Base-by-base conservation (phyloP, 768 basidiomycete species). In the Russula sp. region DNA sequence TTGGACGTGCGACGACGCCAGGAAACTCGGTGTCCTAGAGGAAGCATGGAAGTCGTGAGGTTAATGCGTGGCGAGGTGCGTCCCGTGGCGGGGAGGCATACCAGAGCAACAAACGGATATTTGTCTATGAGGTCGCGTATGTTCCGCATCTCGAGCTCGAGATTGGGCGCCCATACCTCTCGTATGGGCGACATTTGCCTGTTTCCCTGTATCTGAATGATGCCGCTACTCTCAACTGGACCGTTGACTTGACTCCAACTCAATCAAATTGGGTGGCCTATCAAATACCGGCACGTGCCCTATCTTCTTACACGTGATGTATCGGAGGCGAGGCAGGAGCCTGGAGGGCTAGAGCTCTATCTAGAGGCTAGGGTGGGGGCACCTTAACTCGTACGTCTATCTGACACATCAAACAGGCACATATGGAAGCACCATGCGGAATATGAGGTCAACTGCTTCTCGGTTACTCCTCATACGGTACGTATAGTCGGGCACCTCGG, bases 1-100 rank as follows among this genome's bases (percentile, higher is more conserved):
- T 96, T 2, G 97, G 97, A 20, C 97, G 84, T 3, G 96, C 97
- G 59, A 99, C 97, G 48, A 98, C 94, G 9, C 97, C 97, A 39
- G 97, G 97, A 74, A 98, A 98, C 73, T 99, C 97, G 57, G 97
- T 98, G 74, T 99, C 96, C 96, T 98, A 74, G 39, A 58, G 47
- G 66, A 66, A 63, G 65, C 55, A 65, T 73, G 59, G 66, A 71
- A 71, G 54, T 42, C 40, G 61, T 55, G 31, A 57, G 63, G 58
- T 53, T 65, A 66, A 39, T 44, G 57, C 47, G 35, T 37, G 59
- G 66, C 59, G 20, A 60, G 27, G 50, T 57, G 66, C 40, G 66
- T 59, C 44, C 47, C 42, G 45, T 37, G 45, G 35, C 52, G 58
- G 65, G 68, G 52, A 71, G 80, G 58, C 80, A 70, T 59, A 88